Percentiles rank a stretch among this genome's conserved stretches.
These are phyloP conservation scores for Phytophthora megakarya DNA, from an alignment of 352 stramenopile genomes.

Conservation along the genomic window DNA sequence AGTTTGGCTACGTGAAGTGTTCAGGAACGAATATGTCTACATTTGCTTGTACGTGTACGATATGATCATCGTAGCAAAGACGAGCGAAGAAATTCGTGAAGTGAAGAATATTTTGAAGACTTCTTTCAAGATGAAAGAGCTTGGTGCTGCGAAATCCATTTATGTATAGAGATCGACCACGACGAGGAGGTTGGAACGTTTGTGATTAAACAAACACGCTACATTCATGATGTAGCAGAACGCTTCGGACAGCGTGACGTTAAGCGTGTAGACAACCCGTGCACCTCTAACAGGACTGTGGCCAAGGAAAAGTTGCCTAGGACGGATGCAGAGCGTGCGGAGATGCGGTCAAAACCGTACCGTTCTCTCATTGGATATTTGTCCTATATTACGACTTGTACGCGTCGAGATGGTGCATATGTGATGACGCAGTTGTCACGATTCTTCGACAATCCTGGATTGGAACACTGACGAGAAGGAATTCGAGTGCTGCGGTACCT, in stretches of 20 bases:
- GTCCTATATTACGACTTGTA: too few relatives aligned
- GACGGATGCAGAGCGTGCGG: too few relatives aligned
- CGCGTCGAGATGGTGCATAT: too few relatives aligned
- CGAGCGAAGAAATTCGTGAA: not conserved
- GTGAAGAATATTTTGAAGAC: slow-evolving; percentile 16
- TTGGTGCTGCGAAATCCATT: slow-evolving; percentile 14
- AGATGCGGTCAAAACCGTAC: too few relatives aligned
- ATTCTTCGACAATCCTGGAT: not conserved
- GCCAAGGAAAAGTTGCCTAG: too few relatives aligned
- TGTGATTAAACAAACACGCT: not conserved
- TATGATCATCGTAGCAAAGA: slow-evolving; percentile 28
- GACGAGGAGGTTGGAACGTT: not conserved
- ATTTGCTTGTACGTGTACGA: not conserved
- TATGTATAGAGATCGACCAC: slow-evolving; percentile 24
- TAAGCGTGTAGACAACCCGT: not conserved
- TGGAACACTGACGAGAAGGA: not conserved
- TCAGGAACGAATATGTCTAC: slow-evolving; percentile 16
- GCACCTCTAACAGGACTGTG: not conserved
- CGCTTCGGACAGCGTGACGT: not conserved
- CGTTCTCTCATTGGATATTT: too few relatives aligned
- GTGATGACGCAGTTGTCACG: slow-evolving; percentile 2
- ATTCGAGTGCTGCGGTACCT: not conserved
- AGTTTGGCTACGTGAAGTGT: slow-evolving; percentile 35
- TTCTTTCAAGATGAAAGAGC: slow-evolving; percentile 23
- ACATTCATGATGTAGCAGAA: slow-evolving; percentile 4